These are phyloP conservation scores for Elsinoe australis DNA, from an alignment of 2,329 filamentous ascomycete genomes.

Conservation along the genomic window DNA sequence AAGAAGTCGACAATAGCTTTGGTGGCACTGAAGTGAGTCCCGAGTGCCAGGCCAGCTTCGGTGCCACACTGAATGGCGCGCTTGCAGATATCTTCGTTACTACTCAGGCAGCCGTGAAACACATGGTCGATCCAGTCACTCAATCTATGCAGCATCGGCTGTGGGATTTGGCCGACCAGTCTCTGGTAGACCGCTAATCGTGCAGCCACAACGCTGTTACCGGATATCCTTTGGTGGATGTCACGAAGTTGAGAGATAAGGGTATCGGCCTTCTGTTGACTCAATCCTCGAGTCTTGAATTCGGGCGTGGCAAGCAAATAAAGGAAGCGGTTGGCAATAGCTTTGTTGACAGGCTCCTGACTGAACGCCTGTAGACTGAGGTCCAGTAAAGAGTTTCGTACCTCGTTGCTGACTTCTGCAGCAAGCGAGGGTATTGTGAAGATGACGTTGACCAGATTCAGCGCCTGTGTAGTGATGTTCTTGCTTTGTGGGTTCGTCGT, in stretches of 20 bases:
- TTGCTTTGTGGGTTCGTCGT: conserved; percentile 52
- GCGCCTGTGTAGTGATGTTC: conserved; percentile 66
- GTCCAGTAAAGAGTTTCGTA: conserved; percentile 72
- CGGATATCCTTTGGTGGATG: conserved; percentile 65
- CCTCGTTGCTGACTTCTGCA: conserved; percentile 65
- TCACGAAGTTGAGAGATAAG: conserved; percentile 63
- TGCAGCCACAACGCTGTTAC: conserved; percentile 72
- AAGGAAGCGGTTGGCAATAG: conserved; percentile 69
- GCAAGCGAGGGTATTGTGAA: conserved; percentile 66
- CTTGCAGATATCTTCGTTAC: conserved; percentile 64
- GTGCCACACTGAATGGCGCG: conserved; percentile 68
- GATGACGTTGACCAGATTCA: conserved; percentile 70
- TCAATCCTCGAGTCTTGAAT: conserved; percentile 69
- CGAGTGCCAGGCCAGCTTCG: conserved; percentile 61
- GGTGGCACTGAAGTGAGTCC: conserved; percentile 59
- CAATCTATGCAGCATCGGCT: conserved; percentile 60
- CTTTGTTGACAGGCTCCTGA: conserved; percentile 62
- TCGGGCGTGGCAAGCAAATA: conserved; percentile 73
- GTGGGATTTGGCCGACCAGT: conserved; percentile 62
- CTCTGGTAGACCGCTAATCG: conserved; percentile 72
- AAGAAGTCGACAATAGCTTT: conserved; percentile 59
- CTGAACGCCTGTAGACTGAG: conserved; percentile 68
- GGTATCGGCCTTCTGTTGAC: conserved; percentile 58
- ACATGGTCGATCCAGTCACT: conserved; percentile 75
- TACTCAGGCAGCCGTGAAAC: conserved; percentile 73